Conservation (phyloP, 345 rosid species). For the Clarkia xantiana region DNA sequence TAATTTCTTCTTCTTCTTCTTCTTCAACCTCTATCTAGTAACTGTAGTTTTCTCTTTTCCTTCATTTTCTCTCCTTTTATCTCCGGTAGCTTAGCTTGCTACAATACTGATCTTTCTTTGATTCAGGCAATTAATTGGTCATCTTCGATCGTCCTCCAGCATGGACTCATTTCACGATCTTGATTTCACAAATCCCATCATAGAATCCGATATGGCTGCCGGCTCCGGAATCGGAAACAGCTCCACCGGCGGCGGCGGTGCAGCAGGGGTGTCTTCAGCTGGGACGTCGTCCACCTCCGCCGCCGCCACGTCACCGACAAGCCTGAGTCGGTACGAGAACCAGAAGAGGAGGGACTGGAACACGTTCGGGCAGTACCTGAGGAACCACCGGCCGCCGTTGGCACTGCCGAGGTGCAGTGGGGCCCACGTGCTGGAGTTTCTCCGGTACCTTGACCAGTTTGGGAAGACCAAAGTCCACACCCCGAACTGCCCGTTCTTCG, state of each 20-base stretch:
- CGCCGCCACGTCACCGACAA: not conserved
- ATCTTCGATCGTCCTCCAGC: no score
- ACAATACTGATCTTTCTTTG: no score
- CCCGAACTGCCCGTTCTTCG: constrained; percentile 44
- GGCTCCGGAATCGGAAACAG: not conserved
- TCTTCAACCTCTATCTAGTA: no score
- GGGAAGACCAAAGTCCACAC: constrained; percentile 62
- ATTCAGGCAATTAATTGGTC: no score
- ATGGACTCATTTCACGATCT: no score
- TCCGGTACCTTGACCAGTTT: constrained; percentile 53
- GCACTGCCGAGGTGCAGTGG: constrained; percentile 43
- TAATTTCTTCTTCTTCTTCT: no score
- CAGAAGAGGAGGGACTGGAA: constrained; percentile 70
- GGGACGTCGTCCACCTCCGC: no score
- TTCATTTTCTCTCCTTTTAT: no score
- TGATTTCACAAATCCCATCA: no score
- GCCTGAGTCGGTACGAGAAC: constrained; percentile 47
- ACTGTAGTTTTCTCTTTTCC: no score
- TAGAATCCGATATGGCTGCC: no score
- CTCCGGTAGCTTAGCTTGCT: no score
- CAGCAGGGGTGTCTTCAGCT: not conserved
- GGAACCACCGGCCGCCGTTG: constrained; percentile 49
- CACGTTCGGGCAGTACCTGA: constrained; percentile 50
- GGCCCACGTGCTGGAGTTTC: constrained; percentile 56
- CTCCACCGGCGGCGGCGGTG: not conserved